phyloP scores from a whole-genome alignment of 2,329 filamentous ascomycete species.

The Calonectria pseudoturangicola region DNA sequence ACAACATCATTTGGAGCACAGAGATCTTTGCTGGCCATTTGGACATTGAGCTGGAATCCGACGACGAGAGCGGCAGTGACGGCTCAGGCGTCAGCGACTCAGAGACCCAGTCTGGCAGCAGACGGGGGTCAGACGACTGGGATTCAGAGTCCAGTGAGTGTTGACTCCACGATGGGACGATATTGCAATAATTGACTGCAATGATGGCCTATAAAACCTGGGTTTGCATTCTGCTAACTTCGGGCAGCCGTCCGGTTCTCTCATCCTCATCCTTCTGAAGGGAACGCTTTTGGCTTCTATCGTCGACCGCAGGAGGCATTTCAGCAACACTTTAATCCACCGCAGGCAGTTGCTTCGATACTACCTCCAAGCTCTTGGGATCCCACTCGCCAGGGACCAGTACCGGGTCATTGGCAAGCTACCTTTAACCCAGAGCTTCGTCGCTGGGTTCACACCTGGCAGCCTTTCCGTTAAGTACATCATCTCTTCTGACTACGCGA shows the following conservation, averaged over 20 bases:
- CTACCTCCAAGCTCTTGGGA: conserved; percentile 52
- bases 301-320: conserved; percentile 25
- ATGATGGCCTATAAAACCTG: conserved; percentile 17
- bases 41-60: conserved; percentile 52
- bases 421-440: conserved; percentile 54
- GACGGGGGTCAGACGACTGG: conserved; percentile 35
- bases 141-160: conserved; percentile 50
- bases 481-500: conserved; percentile 40
- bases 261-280: conserved; percentile 24
- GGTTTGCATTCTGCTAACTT: conserved; percentile 31
- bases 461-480: conserved; percentile 51
- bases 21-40: conserved; percentile 64
- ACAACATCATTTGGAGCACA: conserved; percentile 66
- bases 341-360: conserved; percentile 30
- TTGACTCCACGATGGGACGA: conserved; percentile 14
- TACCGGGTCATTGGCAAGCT: conserved; percentile 61
- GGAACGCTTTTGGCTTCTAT: conserved; percentile 15
- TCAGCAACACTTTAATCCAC: conserved; percentile 35
- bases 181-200: conserved; percentile 33
- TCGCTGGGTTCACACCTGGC: conserved; percentile 63
- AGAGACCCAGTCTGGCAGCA: conserved; percentile 36
- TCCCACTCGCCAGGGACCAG: conserved; percentile 55
- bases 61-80: conserved; percentile 46
- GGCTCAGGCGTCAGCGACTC: conserved; percentile 36
- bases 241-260: conserved; percentile 31